Conservation (phyloP, 495 filamentous ascomycete species). For the Recurvomyces mirabilis region DNA sequence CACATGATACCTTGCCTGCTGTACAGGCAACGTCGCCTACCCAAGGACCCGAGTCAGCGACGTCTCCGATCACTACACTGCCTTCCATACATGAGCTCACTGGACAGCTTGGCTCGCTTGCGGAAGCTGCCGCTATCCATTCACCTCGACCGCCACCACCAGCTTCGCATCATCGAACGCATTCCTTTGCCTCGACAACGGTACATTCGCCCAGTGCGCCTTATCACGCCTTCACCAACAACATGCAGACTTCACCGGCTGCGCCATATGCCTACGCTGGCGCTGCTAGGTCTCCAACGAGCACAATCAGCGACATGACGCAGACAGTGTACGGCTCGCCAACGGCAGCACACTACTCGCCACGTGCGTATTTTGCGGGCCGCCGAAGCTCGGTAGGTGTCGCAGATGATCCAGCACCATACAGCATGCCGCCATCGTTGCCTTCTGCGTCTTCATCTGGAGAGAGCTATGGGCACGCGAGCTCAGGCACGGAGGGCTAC, state of each 20-base stretch:
- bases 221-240: constrained; percentile 4
- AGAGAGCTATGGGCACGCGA: constrained; percentile 27
- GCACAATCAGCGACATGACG: constrained; percentile 20
- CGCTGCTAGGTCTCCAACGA: constrained; percentile 24
- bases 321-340: constrained; percentile 7
- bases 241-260: constrained; percentile 14
- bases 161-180: constrained; percentile 10
- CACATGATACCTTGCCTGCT: neutral
- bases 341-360: constrained; percentile 7
- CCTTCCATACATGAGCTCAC: constrained; percentile 11
- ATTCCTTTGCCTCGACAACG: constrained; percentile 12
- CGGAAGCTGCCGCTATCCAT: constrained; percentile 21
- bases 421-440: constrained; percentile 14
- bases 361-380: constrained; percentile 20
- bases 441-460: constrained; percentile 24
- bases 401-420: constrained; percentile 19
- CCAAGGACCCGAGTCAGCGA: neutral
- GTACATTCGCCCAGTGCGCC: constrained; percentile 20
- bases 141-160: neutral
- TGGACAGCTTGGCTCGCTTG: constrained; percentile 23
- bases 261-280: constrained; percentile 19
- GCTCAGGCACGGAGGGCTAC: constrained; percentile 23
- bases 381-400: constrained; percentile 27
- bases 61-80: neutral
- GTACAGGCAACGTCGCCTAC: constrained; percentile 3